These are phyloP conservation scores for Stereum hirsutum DNA, from an alignment of 1,284 basidiomycete genomes.

Conservation along the genomic window DNA sequence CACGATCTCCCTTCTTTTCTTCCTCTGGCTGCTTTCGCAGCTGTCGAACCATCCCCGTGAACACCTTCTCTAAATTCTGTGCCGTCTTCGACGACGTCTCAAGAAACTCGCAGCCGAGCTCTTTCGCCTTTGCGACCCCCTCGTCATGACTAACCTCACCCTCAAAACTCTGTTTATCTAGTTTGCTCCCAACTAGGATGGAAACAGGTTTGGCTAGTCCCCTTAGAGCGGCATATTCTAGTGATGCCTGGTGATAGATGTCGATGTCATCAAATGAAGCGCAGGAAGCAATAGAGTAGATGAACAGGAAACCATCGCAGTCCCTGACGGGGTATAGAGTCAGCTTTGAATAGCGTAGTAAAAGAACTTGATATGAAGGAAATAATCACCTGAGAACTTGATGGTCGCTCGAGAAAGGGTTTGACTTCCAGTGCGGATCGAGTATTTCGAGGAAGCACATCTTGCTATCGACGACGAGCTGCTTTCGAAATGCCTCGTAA, in stretches of 20 bases:
- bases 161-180: slow-evolving; percentile 78
- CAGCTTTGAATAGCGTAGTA: slow-evolving; percentile 46
- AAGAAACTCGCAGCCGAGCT: slow-evolving; percentile 91
- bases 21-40: too few relatives aligned
- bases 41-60: slow-evolving; percentile 84
- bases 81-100: slow-evolving; percentile 96
- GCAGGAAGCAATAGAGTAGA: slow-evolving; percentile 95
- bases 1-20: too few relatives aligned
- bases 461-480: slow-evolving; percentile 83
- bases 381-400: too few relatives aligned
- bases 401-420: slow-evolving; percentile 2
- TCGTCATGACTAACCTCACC: slow-evolving; percentile 87
- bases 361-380: slow-evolving; percentile 99
- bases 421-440: slow-evolving; percentile 80
- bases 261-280: slow-evolving; percentile 92
- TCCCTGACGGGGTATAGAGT: slow-evolving; percentile 47
- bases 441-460: slow-evolving; percentile 91
- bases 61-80: slow-evolving; percentile 90
- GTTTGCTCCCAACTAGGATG: slow-evolving; percentile 90
- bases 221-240: too few relatives aligned
- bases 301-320: slow-evolving; percentile 96
- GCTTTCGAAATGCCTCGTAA: slow-evolving; percentile 92
- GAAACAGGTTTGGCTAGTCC: slow-evolving; percentile 83
- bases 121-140: slow-evolving; percentile 75
- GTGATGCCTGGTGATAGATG: slow-evolving; percentile 91